Conservation (phyloP, 176 grass and related monocot genomes). For the Eragrostis nindensis region DNA sequence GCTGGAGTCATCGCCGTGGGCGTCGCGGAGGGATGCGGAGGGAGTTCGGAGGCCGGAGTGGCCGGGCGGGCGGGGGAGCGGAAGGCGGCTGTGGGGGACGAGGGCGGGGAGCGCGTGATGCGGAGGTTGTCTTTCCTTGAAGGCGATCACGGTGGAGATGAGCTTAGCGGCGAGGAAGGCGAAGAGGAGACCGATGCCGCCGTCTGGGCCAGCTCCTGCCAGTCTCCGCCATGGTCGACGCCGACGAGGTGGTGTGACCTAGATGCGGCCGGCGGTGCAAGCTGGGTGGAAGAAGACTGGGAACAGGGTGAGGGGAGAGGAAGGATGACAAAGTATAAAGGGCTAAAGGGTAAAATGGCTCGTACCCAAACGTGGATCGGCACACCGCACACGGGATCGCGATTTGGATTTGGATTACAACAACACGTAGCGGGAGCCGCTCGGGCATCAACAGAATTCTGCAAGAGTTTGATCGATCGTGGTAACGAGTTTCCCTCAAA, state of each 20-base stretch:
- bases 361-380: not conserved
- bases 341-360: not conserved
- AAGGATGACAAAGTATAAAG: not conserved
- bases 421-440: too few relatives aligned
- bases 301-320: not conserved
- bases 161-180: constrained; percentile 87
- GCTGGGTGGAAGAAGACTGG: not conserved
- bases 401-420: too few relatives aligned
- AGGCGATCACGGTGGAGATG: constrained; percentile 88
- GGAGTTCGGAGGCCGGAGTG: not conserved
- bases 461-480: not conserved
- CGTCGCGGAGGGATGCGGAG: not conserved
- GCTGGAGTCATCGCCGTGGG: not conserved
- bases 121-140: constrained; percentile 81
- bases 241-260: constrained; percentile 30
- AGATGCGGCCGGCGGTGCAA: constrained; percentile 13
- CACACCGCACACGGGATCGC: too few relatives aligned
- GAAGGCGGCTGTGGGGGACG: constrained; percentile 17
- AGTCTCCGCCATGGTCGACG: constrained; percentile 75
- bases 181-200: constrained; percentile 80
- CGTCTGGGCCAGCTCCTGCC: constrained; percentile 77
- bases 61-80: not conserved
- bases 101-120: constrained; percentile 53
- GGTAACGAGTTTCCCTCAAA: not conserved
- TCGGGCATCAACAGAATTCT: too few relatives aligned